Conservation (phyloP, 1,284 basidiomycete genomes). For the Ustilago bromivora region DNA sequence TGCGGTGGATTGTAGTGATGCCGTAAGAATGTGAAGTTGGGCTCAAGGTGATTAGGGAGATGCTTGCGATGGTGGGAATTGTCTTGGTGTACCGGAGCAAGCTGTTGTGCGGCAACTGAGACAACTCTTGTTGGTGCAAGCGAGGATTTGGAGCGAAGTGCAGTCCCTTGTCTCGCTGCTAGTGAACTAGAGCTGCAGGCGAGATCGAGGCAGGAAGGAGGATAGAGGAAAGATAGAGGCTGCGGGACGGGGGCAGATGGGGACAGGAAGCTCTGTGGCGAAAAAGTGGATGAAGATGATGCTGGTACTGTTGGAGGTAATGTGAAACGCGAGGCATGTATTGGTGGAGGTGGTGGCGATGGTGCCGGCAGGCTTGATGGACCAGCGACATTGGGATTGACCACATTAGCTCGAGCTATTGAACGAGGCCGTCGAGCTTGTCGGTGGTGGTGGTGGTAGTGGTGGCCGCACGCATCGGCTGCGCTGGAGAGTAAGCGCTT, state of each 20-base stretch:
- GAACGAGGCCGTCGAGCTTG: conserved; percentile 14
- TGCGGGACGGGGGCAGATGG: not conserved
- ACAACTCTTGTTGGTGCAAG: conserved; percentile 29
- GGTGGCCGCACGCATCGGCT: conserved; percentile 24
- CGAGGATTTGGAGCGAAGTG: conserved; percentile 27
- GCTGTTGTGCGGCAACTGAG: conserved; percentile 22
- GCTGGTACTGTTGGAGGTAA: not conserved
- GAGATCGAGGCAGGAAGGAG: conserved; percentile 33
- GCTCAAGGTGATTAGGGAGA: conserved; percentile 5
- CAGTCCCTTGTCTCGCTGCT: not conserved
- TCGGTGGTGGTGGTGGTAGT: not conserved
- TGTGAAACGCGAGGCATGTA: not conserved
- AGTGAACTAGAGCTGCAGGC: not conserved
- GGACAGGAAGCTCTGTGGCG: not conserved
- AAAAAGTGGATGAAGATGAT: conserved; percentile 3
- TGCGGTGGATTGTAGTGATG: conserved; percentile 30
- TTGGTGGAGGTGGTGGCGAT: conserved; percentile 37
- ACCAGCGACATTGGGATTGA: conserved; percentile 21
- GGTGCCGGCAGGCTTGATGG: conserved; percentile 31
- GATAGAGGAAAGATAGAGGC: conserved; percentile 39
- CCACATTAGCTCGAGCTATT: conserved; percentile 10
- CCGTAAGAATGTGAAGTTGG: conserved; percentile 30
- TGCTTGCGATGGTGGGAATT: conserved; percentile 11
- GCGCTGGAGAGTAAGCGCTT: conserved; percentile 39
- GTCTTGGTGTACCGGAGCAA: conserved; percentile 12